Percentiles rank a stretch among this genome's conserved stretches.
These are phyloP conservation scores for Nothophaeocryptopus gaeumannii DNA, from an alignment of 2,329 filamentous ascomycete genomes.

Conservation along the genomic window DNA sequence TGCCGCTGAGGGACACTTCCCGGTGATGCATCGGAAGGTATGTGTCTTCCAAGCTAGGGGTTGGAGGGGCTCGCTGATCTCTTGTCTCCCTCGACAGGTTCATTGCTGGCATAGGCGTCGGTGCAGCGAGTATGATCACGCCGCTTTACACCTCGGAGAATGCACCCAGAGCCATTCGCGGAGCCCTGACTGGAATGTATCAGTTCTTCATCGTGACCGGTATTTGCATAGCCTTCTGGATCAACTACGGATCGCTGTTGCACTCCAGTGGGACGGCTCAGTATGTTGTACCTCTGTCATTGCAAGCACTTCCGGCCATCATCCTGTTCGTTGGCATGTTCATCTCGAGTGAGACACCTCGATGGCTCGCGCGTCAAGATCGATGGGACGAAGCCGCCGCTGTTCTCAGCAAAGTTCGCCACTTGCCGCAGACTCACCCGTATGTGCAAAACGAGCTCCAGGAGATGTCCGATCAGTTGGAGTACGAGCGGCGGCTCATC, in stretches of 20 bases:
- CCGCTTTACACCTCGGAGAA: constrained; percentile 59
- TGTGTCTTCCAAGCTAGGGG: constrained; percentile 57
- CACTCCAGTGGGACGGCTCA: constrained; percentile 46
- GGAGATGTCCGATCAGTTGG: constrained; percentile 63
- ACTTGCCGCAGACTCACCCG: constrained; percentile 61
- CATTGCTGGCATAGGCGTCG: constrained; percentile 49
- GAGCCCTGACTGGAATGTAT: constrained; percentile 59
- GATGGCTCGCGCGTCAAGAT: constrained; percentile 60
- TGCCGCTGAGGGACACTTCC: constrained; percentile 44
- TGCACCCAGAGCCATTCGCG: constrained; percentile 40
- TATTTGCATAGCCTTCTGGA: constrained; percentile 32
- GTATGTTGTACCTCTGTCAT: constrained; percentile 57
- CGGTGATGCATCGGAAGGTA: constrained; percentile 18
- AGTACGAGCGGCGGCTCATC: constrained; percentile 68
- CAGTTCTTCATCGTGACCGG: constrained; percentile 54
- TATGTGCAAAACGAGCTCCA: constrained; percentile 52
- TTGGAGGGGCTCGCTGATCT: constrained; percentile 41
- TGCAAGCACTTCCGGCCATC: constrained; percentile 64
- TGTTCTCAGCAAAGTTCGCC: constrained; percentile 57
- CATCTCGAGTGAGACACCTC: constrained; percentile 43
- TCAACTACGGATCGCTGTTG: constrained; percentile 53
- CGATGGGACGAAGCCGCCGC: constrained; percentile 63
- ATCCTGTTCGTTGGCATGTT: constrained; percentile 62
- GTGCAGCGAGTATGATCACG: constrained; percentile 50
- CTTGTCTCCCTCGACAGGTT: constrained; percentile 35